A percentile compares a stretch with the other conserved stretches of the same genome.
These are phyloP conservation scores for Thielaviopsis euricoi DNA, from an alignment of 2,329 filamentous ascomycete species.

Conservation along the genomic window DNA sequence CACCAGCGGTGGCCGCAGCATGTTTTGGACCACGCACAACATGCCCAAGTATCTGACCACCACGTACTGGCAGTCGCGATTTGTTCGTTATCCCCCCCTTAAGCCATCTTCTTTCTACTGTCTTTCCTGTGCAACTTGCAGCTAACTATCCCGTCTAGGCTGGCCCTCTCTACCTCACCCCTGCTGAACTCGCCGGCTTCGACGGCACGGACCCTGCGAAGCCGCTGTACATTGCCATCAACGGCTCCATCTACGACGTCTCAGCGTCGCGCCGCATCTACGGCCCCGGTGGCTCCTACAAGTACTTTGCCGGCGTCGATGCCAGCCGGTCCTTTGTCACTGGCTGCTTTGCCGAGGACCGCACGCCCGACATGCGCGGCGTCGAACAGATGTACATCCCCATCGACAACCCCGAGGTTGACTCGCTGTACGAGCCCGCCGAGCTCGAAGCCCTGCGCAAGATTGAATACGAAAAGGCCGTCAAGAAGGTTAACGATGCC, in stretches of 20 bases:
- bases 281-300: conserved; percentile 73
- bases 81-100: conserved; percentile 30
- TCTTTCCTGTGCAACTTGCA: neutral
- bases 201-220: conserved; percentile 59
- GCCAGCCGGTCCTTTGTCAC: conserved; percentile 82
- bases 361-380: conserved; percentile 68
- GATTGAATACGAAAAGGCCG: conserved; percentile 48
- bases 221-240: conserved; percentile 82
- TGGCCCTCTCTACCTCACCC: conserved; percentile 54
- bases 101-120: neutral
- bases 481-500: conserved; percentile 45
- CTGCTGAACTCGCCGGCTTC: conserved; percentile 54
- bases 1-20: conserved; percentile 51
- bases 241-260: conserved; percentile 76
- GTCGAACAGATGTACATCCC: conserved; percentile 73
- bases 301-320: conserved; percentile 73
- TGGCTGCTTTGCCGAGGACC: conserved; percentile 77
- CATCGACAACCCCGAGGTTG: conserved; percentile 43
- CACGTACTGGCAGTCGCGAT: conserved; percentile 40
- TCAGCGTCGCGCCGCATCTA: conserved; percentile 52
- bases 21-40: conserved; percentile 49
- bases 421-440: conserved; percentile 37
- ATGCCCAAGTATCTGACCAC: conserved; percentile 43
- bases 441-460: conserved; percentile 38
- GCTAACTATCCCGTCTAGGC: conserved; percentile 26